Evolutionary conservation across 202 grass and related monocot species (phyloP), one percentile per base, ranked within the genome.

Genomic region (Hordeum pubiflorum): DNA sequence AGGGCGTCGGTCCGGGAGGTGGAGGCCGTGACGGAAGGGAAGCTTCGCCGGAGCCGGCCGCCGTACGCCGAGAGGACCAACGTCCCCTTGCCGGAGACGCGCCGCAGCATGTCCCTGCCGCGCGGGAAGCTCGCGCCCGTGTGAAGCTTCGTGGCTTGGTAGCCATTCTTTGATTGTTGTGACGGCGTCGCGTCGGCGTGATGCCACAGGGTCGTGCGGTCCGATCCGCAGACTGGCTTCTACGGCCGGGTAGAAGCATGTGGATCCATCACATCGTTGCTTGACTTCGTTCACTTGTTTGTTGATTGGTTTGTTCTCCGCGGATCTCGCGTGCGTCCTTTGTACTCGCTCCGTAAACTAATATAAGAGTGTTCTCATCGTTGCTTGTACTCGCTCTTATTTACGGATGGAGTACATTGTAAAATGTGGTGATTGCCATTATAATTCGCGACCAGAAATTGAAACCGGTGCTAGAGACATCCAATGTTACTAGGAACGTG

Each of bases 41-140:
- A 87, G 86, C 55, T 79, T 73, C 87, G 79, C 59, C 79, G 74
- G 67, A 91, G 72, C 88, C 89, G 79, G 58, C 86, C 83, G 38
- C 77, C 77, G 3, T 54, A 86, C 69, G 20, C 80, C 23, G 88
- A 89, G 69, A 84, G 86, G 69, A 83, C 75, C 83, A 89, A 70
- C 50, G 67, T 39, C 48, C 57, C 64, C 3, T 71, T 83, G 31
- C 75, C 85, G 63, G 89, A 91, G 62, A 44, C 82, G 20, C 86
- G 91, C 70, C 79, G 79, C 32, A 93, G 91, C 78, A 67, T 70
- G 67, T 89, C 91, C 69, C 83, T 97, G 75, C 86, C 91, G 40
- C 86, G 84, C 23, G 87, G 87, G 64, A 93, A 91, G 74, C 82
- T 90, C 7, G 77, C 50, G 50, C 34, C 57, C 10, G 84, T 60